phyloP scores from a whole-genome alignment of 177 flowering plant genomes.

The Vitis hybrid region DNA sequence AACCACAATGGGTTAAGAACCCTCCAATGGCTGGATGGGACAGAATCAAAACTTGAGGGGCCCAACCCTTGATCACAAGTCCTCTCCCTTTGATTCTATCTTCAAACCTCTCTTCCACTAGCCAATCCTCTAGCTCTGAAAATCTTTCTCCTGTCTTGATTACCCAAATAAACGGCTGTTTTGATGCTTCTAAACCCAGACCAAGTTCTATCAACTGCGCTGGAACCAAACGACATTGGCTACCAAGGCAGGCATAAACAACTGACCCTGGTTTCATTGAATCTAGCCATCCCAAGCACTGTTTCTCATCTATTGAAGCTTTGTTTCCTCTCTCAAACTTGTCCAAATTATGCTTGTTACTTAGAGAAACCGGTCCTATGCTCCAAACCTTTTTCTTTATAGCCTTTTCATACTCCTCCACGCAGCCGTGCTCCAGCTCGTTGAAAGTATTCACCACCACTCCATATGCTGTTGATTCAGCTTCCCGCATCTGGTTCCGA shows the following conservation, averaged over 20 bases:
- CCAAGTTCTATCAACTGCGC: slow-evolving; percentile 53
- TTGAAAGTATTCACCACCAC: slow-evolving; percentile 51
- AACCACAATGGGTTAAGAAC: slow-evolving; percentile 76
- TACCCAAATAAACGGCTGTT: slow-evolving; percentile 54
- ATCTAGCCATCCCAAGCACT: slow-evolving; percentile 50
- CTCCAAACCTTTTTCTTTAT: slow-evolving; percentile 46
- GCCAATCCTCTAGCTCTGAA: slow-evolving; percentile 40
- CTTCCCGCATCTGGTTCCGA: slow-evolving; percentile 25
- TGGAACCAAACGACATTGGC: slow-evolving; percentile 26
- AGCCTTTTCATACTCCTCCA: slow-evolving; percentile 27
- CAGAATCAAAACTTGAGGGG: slow-evolving; percentile 63
- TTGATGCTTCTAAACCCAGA: slow-evolving; percentile 50
- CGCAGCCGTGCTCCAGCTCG: slow-evolving; percentile 39
- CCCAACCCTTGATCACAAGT: slow-evolving; percentile 68
- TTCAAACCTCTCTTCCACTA: slow-evolving; percentile 36
- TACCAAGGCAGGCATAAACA: slow-evolving; percentile 56
- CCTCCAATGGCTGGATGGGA: slow-evolving; percentile 60
- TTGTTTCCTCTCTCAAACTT: slow-evolving; percentile 48
- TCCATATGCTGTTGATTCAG: slow-evolving; percentile 44
- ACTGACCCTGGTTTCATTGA: slow-evolving; percentile 35
- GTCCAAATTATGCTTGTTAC: slow-evolving; percentile 36
- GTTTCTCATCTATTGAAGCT: slow-evolving; percentile 25
- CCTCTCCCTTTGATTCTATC: slow-evolving; percentile 52
- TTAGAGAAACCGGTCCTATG: slow-evolving; percentile 63
- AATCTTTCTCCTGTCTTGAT: slow-evolving; percentile 19